Base-by-base conservation (phyloP, 2,329 filamentous ascomycete species). In the Stagonosporopsis vannaccii region DNA sequence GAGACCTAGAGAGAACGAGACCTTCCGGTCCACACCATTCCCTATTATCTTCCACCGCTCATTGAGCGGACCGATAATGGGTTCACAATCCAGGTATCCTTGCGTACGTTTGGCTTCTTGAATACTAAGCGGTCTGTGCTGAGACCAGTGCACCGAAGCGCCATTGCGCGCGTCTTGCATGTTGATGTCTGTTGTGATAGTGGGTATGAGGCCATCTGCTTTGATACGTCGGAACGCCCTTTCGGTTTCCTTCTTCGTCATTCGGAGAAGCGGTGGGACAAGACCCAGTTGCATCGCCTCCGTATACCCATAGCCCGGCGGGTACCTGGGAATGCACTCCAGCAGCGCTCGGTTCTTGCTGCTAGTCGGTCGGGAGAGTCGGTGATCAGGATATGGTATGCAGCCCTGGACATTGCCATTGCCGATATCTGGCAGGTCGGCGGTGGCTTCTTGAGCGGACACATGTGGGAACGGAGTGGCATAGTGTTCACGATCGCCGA, bases 11-110 rank as follows among this genome's bases (percentile, higher is more conserved):
- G 86, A 85, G 17, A 92, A 73, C 0, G 90, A 85, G 1, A 91
- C 84, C 22, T 85, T 84, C 8, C 90, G 79, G 2, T 90, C 85
- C 0, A 96, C 91, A 25, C 87, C 90, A 71, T 96, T 96, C 0
- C 91, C 91, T 0, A 93, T 80, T 19, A 91, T 85, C 51, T 81
- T 84, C 77, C 84, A 87, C 67, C 91, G 87, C 1, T 86, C 77
- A 0, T 33, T 9, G 0, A 81, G 71, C 0, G 50, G 66, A 0
- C 90, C 90, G 1, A 93, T 72, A 0, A 96, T 71, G 0, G 93
- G 82, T 54, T 94, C 91, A 6, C 86, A 61, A 51, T 94, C 89
- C 0, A 81, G 85, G 36, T 90, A 86, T 0, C 89, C 88, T 70
- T 95, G 91, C 0, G 87, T 88, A 1, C 89, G 79, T 1, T 88